phyloP scores from a whole-genome alignment of 2,329 filamentous ascomycete genomes.

The Sphaerulina musiva region DNA sequence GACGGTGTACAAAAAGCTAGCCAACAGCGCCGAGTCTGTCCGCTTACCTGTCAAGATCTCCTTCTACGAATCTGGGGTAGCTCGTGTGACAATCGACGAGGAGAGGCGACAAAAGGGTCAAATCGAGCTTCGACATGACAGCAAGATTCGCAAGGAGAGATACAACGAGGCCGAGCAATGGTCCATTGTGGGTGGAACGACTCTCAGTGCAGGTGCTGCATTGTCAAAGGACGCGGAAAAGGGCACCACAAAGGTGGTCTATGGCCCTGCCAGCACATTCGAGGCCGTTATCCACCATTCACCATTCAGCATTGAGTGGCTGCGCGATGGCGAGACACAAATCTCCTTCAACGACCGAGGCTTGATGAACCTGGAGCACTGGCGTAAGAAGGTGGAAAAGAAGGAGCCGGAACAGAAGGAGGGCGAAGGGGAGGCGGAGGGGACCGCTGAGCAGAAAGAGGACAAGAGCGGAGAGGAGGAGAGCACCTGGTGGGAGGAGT shows the following conservation, averaged over 20 bases:
- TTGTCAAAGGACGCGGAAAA: slow-evolving; percentile 59
- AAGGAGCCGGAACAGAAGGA: slow-evolving; percentile 41
- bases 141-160: slow-evolving; percentile 78
- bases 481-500: slow-evolving; percentile 96
- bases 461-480: slow-evolving; percentile 58
- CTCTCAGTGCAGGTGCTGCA: slow-evolving; percentile 64
- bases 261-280: slow-evolving; percentile 68
- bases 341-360: slow-evolving; percentile 87
- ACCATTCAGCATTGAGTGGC: slow-evolving; percentile 81
- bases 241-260: slow-evolving; percentile 66
- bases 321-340: slow-evolving; percentile 71
- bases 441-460: slow-evolving; percentile 27
- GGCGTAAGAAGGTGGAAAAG: slow-evolving; percentile 77
- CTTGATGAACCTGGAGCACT: slow-evolving; percentile 88
- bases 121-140: slow-evolving; percentile 78
- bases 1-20: slow-evolving; percentile 72
- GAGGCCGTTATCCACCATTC: slow-evolving; percentile 77
- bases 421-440: slow-evolving; percentile 41
- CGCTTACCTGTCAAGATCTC: slow-evolving; percentile 76
- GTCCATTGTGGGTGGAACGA: slow-evolving; percentile 75
- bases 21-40: slow-evolving; percentile 59
- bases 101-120: slow-evolving; percentile 83
- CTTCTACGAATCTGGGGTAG: slow-evolving; percentile 83
- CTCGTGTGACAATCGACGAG: slow-evolving; percentile 83
- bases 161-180: slow-evolving; percentile 89